Base-by-base conservation (phyloP, 805 yeast species). In the Kazachstania africana region DNA sequence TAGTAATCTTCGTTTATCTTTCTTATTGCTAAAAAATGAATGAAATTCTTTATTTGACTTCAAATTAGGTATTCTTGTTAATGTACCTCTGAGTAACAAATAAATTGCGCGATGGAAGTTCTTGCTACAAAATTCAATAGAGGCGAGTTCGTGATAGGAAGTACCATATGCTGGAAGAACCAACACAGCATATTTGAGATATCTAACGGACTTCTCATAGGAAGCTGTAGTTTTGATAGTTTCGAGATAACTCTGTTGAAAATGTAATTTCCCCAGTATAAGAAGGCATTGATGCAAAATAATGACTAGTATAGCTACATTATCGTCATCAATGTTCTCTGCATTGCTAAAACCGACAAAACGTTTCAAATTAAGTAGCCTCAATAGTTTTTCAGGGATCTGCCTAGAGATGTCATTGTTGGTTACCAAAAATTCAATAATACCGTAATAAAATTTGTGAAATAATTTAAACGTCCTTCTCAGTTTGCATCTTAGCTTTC, bases 401-500 rank as follows among this genome's bases (percentile, higher is more conserved):
- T 40, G 34, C 12, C 14, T 28, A 3, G 39, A 33, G 3, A 33
- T 22, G 9, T 41, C 40, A 27, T 38, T 37, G 3, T 24, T 26
- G 5, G n/a, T 24, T 3, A 33, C 13, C 3, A 48, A 12, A 2
- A 16, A 25, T 30, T 46, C 50, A 27, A 74, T 43, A 12, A 75
- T 33, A 5, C 41, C 53, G 18, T 46, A 48, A 47, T 75, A 77
- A 43, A 75, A 75, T 12, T 57, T 60, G 32, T 58, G 57, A 3
- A 68, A 62, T 20, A 63, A 60, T 36, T 68, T 66, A 29, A 65
- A 56, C 32, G 65, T 64, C 42, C 72, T 76, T 13, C 58, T 55
- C 43, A 69, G 68, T 32, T 54, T 59, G 16, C 65, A 72, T 41
- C 70, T 65, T 25, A 74, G 38, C 39, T 71, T 75, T 35, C 81